A percentile compares a stretch with the other conserved stretches of the same genome.
Conservation (phyloP, 257 asterid species). For the Galeopsis tetrahit region DNA sequence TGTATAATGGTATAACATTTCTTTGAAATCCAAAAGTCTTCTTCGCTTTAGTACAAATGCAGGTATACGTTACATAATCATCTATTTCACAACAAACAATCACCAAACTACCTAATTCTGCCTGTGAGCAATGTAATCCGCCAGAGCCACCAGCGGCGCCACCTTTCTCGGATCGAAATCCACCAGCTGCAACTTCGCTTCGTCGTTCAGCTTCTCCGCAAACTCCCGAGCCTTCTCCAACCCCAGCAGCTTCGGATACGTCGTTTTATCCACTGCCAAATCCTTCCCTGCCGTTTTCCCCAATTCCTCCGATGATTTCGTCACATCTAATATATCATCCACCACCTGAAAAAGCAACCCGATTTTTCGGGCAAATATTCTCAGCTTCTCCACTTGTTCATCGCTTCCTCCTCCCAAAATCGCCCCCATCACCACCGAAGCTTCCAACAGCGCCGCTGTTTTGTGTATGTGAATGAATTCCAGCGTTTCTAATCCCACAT, state of each 20-base stretch:
- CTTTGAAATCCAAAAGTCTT: too few relatives aligned
- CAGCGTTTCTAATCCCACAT: conserved; percentile 53
- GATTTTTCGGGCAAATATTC: conserved; percentile 62
- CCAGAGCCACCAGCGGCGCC: conserved; percentile 69
- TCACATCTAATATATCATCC: conserved; percentile 79
- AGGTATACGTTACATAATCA: neutral
- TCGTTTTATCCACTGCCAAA: conserved; percentile 60
- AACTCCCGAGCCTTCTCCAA: conserved; percentile 73
- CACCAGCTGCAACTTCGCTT: conserved; percentile 63
- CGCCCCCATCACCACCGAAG: conserved; percentile 74
- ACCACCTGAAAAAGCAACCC: conserved; percentile 81
- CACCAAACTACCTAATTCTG: conserved; percentile 42
- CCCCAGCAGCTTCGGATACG: conserved; percentile 80
- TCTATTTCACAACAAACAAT: neutral
- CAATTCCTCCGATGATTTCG: conserved; percentile 65
- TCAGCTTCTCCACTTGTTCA: conserved; percentile 54
- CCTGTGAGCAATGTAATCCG: conserved; percentile 74
- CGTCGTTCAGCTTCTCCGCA: conserved; percentile 55
- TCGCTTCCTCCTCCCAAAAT: conserved; percentile 66
- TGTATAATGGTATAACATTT: too few relatives aligned
- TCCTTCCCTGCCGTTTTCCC: conserved; percentile 90
- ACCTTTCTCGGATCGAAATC: conserved; percentile 58
- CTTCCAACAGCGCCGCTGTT: conserved; percentile 73
- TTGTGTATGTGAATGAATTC: conserved; percentile 77
- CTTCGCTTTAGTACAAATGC: too few relatives aligned